Base-by-base conservation (phyloP, 2,329 filamentous ascomycete species). In the Colletotrichum cereale region DNA sequence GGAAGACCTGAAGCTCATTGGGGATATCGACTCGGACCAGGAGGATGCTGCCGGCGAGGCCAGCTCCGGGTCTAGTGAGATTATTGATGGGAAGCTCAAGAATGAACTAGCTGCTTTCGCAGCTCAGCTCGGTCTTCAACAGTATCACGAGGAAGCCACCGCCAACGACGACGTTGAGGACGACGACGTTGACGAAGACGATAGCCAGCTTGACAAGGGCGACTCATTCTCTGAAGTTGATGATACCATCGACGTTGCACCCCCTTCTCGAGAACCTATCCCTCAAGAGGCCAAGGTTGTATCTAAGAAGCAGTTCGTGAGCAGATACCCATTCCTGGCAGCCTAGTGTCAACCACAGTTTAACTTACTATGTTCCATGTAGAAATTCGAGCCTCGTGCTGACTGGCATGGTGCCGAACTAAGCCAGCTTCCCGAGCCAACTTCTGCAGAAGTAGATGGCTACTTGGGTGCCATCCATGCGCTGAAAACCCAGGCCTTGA, bases 401-500 rank as follows among this genome's bases (percentile, higher is more conserved):
- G 88, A 90, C 73, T 90, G 88, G 88, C 84, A 90, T 77, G 82
- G 80, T 58, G 80, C 82, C 62, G 80, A 81, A 58, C 77, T 87
- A 53, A 80, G 79, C 42, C 77, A 79, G 55, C 80, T 89, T 21
- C 85, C 86, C 0, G 74, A 76, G 2, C 84, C 85, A 3, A 79
- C 78, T 1, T 82, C 83, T n/a, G 85, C 87, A 56, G 82, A 87
- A 47, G 76, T 83, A 40, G 81, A 80, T 26, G 83, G 83, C 1
- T 84, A 84, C 71, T 78, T 81, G 24, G 76, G 81, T 21, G 81
- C 84, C 16, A 82, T 89, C 34, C 82, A 85, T 55, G 82, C 84
- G 47, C 79, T 93, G 55, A 90, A 94, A 77, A 83, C 90, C 18
- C 90, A 97, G 80, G 95, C 94, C 4, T 89, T 90, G 73, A 86